Evolutionary conservation across 352 stramenopile genomes (phyloP).

Genomic region (Phytophthora vignae): DNA sequence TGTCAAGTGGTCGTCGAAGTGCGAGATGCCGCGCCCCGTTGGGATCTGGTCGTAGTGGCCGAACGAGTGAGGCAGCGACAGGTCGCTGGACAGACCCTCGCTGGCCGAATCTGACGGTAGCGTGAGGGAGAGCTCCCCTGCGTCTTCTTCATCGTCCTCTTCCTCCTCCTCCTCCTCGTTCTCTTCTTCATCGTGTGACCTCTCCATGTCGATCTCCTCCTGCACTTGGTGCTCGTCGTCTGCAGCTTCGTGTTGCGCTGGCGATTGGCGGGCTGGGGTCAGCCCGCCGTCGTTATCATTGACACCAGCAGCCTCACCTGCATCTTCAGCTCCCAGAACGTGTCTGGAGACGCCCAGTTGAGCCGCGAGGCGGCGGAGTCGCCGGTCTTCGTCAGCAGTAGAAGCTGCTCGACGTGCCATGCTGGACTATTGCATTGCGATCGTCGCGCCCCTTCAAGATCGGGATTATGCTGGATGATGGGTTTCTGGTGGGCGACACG

Average conservation of each 20-base stretch:
- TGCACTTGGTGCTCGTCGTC: slow-evolving; percentile 34
- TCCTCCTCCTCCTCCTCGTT: slow-evolving; percentile 15
- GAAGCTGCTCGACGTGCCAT: slow-evolving; percentile 23
- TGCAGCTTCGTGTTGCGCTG: not conserved
- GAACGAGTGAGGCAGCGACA: slow-evolving; percentile 77
- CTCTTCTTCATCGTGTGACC: not conserved
- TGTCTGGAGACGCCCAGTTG: slow-evolving; percentile 65
- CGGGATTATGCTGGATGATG: not conserved
- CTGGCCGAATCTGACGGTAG: slow-evolving; percentile 61
- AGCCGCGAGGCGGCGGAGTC: slow-evolving; percentile 55
- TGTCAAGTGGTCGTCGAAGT: slow-evolving; percentile 71
- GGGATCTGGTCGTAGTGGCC: slow-evolving; percentile 59
- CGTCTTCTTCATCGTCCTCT: slow-evolving; percentile 31
- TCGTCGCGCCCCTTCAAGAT: slow-evolving; percentile 33
- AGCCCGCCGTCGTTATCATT: slow-evolving; percentile 4
- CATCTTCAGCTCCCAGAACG: slow-evolving; percentile 35
- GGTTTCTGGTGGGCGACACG: not conserved
- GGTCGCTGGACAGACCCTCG: slow-evolving; percentile 75
- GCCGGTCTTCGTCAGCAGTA: slow-evolving; percentile 28
- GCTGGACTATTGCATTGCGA: not conserved
- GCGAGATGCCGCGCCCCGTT: slow-evolving; percentile 39
- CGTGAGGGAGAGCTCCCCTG: slow-evolving; percentile 43
- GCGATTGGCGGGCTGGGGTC: not conserved
- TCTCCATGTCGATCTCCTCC: slow-evolving; percentile 25
- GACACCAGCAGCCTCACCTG: not conserved